A percentile compares a stretch with the other conserved stretches of the same genome.
Evolutionary conservation across 2,329 filamentous ascomycete genomes (phyloP).

Genomic region (Elsinoe batatas): DNA sequence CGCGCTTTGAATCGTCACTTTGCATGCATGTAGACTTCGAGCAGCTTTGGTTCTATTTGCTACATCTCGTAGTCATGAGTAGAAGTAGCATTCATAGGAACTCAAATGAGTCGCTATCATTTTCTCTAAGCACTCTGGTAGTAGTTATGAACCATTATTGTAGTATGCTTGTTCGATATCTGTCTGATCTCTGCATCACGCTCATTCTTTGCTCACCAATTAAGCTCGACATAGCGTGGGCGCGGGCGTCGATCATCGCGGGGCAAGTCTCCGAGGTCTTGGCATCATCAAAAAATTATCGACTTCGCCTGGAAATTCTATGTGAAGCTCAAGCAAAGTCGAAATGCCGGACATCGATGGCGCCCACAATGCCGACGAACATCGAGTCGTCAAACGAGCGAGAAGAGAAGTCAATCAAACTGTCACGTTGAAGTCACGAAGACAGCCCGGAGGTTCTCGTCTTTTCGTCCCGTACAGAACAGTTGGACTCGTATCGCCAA

Average conservation of each 20-base stretch:
- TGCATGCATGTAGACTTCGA: not conserved
- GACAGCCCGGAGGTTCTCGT: constrained; percentile 44
- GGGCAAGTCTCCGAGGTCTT: not conserved
- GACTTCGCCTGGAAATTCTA: not conserved
- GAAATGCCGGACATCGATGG: not conserved
- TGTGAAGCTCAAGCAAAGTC: not conserved
- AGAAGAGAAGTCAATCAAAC: constrained; percentile 26
- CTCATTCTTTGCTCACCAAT: not conserved
- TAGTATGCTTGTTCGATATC: too few species aligned
- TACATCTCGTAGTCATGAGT: too few species aligned
- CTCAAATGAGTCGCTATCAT: too few species aligned
- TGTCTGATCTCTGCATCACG: not conserved
- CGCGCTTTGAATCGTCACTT: not conserved
- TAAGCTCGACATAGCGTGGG: constrained; percentile 1
- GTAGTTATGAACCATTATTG: not conserved
- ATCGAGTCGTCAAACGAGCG: constrained; percentile 61
- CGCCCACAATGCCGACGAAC: not conserved
- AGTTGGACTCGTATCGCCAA: constrained; percentile 85
- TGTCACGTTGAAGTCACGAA: not conserved
- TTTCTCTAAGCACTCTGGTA: not conserved
- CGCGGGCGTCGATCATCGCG: constrained; percentile 2
- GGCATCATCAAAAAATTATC: constrained; percentile 11
- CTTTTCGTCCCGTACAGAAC: constrained; percentile 96
- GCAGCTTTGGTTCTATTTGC: not conserved
- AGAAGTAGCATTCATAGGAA: too few species aligned